Conservation (phyloP, 1,139 yeast genomes). For the Pichia sp. region DNA sequence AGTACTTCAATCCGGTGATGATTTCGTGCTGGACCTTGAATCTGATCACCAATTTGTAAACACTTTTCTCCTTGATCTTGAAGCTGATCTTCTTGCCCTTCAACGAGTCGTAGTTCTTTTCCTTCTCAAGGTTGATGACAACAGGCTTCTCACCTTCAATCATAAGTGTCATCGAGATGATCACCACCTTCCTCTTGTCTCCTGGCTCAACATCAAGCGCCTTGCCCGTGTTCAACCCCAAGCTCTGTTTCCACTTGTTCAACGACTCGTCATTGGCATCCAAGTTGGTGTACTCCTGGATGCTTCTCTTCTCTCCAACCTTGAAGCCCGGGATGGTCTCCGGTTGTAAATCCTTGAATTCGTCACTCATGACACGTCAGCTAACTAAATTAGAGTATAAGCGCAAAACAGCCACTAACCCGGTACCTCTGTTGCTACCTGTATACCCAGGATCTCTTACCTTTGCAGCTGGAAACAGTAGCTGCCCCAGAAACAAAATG, state of each 20-base stretch:
- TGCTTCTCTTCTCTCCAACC: slow-evolving; percentile 79
- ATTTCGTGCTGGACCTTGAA: slow-evolving; percentile 81
- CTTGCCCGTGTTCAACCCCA: slow-evolving; percentile 62
- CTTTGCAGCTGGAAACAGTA: neutral
- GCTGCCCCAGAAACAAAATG: neutral
- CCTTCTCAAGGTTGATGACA: slow-evolving; percentile 54
- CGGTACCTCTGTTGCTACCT: too few relatives aligned
- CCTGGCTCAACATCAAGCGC: slow-evolving; percentile 61
- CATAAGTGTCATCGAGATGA: slow-evolving; percentile 67
- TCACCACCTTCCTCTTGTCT: slow-evolving; percentile 73
- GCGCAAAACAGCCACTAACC: too few relatives aligned
- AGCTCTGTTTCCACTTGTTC: slow-evolving; percentile 87
- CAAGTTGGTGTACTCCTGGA: slow-evolving; percentile 75
- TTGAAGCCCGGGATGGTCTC: slow-evolving; percentile 66
- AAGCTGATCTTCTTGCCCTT: slow-evolving; percentile 54
- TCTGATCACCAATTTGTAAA: slow-evolving; percentile 67
- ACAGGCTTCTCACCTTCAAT: slow-evolving; percentile 64
- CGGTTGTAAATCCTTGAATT: slow-evolving; percentile 54
- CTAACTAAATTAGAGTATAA: too few relatives aligned
- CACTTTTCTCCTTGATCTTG: slow-evolving; percentile 71
- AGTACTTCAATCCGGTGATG: slow-evolving; percentile 83
- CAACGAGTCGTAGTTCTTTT: slow-evolving; percentile 44
- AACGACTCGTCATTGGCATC: slow-evolving; percentile 91
- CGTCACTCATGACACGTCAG: slow-evolving; percentile 17
- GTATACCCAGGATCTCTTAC: too few relatives aligned